Evolutionary conservation across 2,329 filamentous ascomycete genomes (phyloP).

Genomic region (Colletotrichum sp.): DNA sequence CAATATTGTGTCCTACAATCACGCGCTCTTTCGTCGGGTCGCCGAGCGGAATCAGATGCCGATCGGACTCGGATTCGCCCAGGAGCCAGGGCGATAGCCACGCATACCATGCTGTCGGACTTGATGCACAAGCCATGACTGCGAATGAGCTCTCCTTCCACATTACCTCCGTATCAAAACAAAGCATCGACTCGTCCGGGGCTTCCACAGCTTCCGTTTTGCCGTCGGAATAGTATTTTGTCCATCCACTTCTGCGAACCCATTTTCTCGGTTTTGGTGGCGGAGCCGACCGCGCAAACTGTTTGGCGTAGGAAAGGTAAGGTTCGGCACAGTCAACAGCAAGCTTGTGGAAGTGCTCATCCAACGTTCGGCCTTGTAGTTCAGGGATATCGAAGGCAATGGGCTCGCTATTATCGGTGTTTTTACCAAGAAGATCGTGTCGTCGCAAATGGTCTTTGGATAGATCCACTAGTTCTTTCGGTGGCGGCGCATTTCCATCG

Average conservation of each 20-base stretch:
- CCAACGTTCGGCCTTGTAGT: conserved; percentile 80
- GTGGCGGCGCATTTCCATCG: conserved; percentile 56
- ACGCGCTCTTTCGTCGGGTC: conserved; percentile 75
- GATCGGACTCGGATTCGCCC: conserved; percentile 76
- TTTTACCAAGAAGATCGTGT: conserved; percentile 91
- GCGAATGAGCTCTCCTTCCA: conserved; percentile 92
- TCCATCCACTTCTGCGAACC: conserved; percentile 86
- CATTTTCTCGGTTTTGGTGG: conserved; percentile 71
- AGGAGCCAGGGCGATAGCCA: conserved; percentile 97
- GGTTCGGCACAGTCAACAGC: conserved; percentile 88
- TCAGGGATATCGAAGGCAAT: conserved; percentile 86
- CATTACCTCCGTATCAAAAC: conserved; percentile 97
- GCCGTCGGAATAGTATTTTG: conserved; percentile 83
- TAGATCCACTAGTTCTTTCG: conserved; percentile 76
- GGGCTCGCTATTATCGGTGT: conserved; percentile 75
- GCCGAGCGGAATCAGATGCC: conserved; percentile 87
- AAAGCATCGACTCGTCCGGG: conserved; percentile 82
- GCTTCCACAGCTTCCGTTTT: conserved; percentile 72
- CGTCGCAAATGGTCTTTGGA: conserved; percentile 81
- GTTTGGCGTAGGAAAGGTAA: conserved; percentile 75
- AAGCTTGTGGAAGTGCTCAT: conserved; percentile 92
- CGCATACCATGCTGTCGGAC: conserved; percentile 91
- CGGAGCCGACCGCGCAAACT: conserved; percentile 70
- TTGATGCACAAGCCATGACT: conserved; percentile 94
- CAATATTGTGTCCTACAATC: conserved; percentile 93